phyloP scores from a whole-genome alignment of 345 rosid genomes.

The Euclidium syriacum region DNA sequence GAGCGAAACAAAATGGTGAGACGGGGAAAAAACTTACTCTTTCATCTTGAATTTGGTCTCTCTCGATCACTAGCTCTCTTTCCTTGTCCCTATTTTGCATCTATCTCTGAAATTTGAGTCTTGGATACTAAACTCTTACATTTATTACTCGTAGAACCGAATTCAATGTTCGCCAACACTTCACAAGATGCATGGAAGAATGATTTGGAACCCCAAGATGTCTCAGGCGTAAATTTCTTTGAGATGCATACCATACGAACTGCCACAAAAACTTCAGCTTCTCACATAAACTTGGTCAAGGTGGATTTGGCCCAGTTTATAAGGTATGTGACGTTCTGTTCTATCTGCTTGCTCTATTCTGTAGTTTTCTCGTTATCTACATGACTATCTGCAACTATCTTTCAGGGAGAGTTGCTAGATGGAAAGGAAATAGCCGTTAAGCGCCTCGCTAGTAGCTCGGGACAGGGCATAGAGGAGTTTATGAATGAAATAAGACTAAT shows the following conservation, averaged over 20 bases:
- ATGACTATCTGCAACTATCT: background rate
- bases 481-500: conserved; percentile 32
- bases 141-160: background rate
- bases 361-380: background rate
- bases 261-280: conserved; percentile 6
- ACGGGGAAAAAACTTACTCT: background rate
- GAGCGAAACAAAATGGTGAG: conserved; percentile 19
- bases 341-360: background rate
- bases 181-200: conserved; percentile 1
- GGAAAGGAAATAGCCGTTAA: conserved; percentile 43
- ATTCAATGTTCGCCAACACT: background rate
- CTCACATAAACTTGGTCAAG: conserved; percentile 20
- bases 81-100: background rate
- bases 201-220: background rate
- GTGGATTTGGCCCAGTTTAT: conserved; percentile 25
- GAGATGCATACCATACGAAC: conserved; percentile 3
- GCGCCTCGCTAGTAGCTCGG: conserved; percentile 38
- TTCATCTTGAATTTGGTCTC: background rate
- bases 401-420: conserved; percentile 33
- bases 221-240: conserved; percentile 3
- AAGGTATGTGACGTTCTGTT: background rate
- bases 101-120: no score
- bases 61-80: background rate
- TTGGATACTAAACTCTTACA: no score
- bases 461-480: conserved; percentile 42